A percentile compares a stretch with the other conserved stretches of the same genome.
Conservation (phyloP, 805 yeast species). For the Yarrowia sp. region DNA sequence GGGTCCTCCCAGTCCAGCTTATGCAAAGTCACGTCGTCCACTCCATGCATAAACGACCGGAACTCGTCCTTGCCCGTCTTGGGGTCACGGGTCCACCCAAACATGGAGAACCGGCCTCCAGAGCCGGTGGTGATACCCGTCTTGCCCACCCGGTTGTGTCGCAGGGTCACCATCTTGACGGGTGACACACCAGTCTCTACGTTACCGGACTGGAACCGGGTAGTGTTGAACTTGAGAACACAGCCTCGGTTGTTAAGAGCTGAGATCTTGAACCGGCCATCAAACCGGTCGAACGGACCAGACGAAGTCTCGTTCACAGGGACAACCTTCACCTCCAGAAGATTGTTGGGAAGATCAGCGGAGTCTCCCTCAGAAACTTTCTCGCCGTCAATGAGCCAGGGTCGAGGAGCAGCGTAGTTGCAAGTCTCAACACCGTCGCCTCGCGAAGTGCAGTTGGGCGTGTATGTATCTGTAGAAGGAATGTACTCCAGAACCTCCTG, state of each 20-base stretch:
- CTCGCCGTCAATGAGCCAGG: conserved; percentile 54
- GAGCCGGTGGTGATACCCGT: conserved; percentile 1
- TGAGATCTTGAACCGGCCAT: conserved; percentile 64
- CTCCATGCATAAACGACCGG: conserved; percentile 63
- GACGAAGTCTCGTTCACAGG: conserved; percentile 26
- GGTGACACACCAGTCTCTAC: conserved; percentile 57
- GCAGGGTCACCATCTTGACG: conserved; percentile 66
- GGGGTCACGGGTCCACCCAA: conserved; percentile 34
- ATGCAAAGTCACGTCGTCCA: conserved; percentile 67
- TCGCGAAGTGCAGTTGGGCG: conserved; percentile 49
- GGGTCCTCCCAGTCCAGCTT: conserved; percentile 65
- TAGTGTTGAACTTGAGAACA: conserved; percentile 62
- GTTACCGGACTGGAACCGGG: conserved; percentile 51
- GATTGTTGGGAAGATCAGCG: conserved; percentile 46
- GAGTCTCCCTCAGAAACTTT: conserved; percentile 47
- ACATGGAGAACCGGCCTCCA: conserved; percentile 8
- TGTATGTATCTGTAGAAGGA: conserved; percentile 1
- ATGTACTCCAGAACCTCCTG: conserved; percentile 43
- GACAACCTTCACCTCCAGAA: conserved; percentile 14
- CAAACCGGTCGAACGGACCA: conserved; percentile 55
- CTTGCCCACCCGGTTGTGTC: conserved; percentile 47
- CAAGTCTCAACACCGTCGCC: conserved; percentile 63
- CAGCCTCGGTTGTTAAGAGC: conserved; percentile 72
- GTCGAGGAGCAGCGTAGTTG: conserved; percentile 58
- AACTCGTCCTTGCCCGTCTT: conserved; percentile 52